A percentile compares a stretch with the other conserved stretches of the same genome.
Conservation (phyloP, 2,329 filamentous ascomycete species). For the Neofusicoccum sp. region DNA sequence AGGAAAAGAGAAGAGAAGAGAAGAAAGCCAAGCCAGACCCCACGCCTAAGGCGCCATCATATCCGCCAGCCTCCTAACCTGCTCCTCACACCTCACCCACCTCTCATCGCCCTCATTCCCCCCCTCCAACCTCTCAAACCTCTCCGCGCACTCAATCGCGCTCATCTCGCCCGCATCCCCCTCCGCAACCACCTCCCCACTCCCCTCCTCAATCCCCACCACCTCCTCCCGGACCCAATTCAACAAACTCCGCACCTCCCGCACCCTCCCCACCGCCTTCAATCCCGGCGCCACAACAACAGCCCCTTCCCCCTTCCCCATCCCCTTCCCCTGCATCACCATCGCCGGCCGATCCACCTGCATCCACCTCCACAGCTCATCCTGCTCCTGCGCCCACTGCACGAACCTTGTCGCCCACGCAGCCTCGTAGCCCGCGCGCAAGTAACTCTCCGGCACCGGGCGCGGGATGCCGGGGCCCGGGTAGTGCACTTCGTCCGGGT, state of each 20-base stretch:
- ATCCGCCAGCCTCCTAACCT: not conserved
- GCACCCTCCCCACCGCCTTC: conserved; percentile 3
- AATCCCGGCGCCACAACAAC: not conserved
- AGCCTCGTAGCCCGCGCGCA: not conserved
- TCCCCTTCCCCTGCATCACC: not conserved
- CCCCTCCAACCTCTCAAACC: not conserved
- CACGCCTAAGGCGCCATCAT: not conserved
- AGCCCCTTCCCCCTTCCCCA: not conserved
- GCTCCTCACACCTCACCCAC: conserved; percentile 1
- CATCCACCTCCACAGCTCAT: conserved; percentile 5
- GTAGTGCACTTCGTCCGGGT: not conserved
- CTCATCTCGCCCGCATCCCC: not conserved
- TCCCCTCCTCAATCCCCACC: not conserved
- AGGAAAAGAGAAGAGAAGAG: not conserved
- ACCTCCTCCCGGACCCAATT: not conserved
- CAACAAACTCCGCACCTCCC: conserved; percentile 8
- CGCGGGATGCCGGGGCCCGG: not conserved
- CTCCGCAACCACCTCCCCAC: not conserved
- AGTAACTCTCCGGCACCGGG: not conserved
- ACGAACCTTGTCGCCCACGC: conserved; percentile 17
- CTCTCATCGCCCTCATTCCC: not conserved
- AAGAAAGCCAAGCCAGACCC: not conserved
- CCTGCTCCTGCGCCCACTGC: conserved; percentile 17
- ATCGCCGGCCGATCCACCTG: not conserved
- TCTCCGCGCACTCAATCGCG: not conserved